Conservation (phyloP, 2,329 filamentous ascomycete species). For the Phyllosticta capitalensis region DNA sequence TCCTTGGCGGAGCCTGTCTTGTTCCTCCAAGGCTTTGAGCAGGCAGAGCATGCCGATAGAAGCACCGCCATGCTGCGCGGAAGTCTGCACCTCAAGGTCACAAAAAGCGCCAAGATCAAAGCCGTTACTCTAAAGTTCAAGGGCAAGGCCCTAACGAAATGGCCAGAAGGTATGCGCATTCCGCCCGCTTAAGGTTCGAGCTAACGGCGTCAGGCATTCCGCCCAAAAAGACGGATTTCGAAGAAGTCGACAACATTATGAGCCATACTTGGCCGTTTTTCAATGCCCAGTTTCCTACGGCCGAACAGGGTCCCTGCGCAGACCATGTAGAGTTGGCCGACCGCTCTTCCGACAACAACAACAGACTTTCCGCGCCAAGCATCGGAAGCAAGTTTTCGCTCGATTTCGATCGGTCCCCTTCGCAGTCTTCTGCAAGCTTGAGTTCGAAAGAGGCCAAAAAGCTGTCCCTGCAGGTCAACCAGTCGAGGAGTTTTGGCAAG, state of each 20-base stretch:
- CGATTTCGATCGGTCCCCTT: slow-evolving; percentile 35
- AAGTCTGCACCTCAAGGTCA: slow-evolving; percentile 68
- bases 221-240: slow-evolving; percentile 71
- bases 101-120: slow-evolving; percentile 89
- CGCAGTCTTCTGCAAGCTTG: slow-evolving; percentile 35
- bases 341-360: slow-evolving; percentile 24
- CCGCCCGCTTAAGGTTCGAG: slow-evolving; percentile 11
- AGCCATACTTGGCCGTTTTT: slow-evolving; percentile 90
- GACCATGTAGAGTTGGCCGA: slow-evolving; percentile 52
- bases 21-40: slow-evolving; percentile 70
- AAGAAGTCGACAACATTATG: slow-evolving; percentile 75
- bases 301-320: slow-evolving; percentile 52
- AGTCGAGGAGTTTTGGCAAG: slow-evolving; percentile 78
- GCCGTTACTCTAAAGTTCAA: slow-evolving; percentile 78
- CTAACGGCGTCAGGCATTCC: slow-evolving; percentile 56
- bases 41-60: slow-evolving; percentile 52
- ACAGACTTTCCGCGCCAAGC: background rate
- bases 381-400: slow-evolving; percentile 6
- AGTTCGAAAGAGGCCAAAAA: slow-evolving; percentile 49
- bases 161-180: slow-evolving; percentile 70
- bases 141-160: slow-evolving; percentile 80
- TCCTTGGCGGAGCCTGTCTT: slow-evolving; percentile 70
- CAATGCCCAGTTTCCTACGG: slow-evolving; percentile 59
- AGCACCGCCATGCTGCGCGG: slow-evolving; percentile 79
- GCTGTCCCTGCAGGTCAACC: slow-evolving; percentile 68